A percentile compares a stretch with the other conserved stretches of the same genome.
phyloP scores from a whole-genome alignment of 1,284 basidiomycete species.

The Rhizopogon hawkerae region DNA sequence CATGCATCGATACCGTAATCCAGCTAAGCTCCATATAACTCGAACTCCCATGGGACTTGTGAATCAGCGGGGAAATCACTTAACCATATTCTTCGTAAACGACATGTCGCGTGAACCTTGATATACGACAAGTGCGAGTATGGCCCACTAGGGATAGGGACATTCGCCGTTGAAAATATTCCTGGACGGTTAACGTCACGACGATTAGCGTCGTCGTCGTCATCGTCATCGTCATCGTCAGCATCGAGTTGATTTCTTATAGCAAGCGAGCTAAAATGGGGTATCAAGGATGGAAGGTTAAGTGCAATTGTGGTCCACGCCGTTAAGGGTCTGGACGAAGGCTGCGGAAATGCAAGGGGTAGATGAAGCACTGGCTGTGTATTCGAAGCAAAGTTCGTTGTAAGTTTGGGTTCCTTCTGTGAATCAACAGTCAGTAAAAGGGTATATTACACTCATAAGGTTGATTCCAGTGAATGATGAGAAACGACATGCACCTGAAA shows the following conservation, averaged over 20 bases:
- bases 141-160: conserved; percentile 42
- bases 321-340: conserved; percentile 50
- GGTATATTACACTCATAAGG: conserved; percentile 3
- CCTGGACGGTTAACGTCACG: conserved; percentile 1
- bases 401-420: conserved; percentile 53
- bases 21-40: conserved; percentile 36
- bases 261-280: conserved; percentile 51
- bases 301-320: conserved; percentile 65
- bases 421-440: conserved; percentile 9
- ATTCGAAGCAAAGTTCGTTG: conserved; percentile 23
- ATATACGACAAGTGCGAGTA: conserved; percentile 65
- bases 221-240: conserved; percentile 18
- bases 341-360: conserved; percentile 57
- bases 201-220: conserved; percentile 13
- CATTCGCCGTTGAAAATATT: conserved; percentile 10
- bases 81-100: conserved; percentile 75
- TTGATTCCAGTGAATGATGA: not conserved
- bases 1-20: not conserved
- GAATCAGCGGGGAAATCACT: conserved; percentile 46
- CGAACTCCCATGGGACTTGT: conserved; percentile 64
- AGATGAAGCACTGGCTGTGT: conserved; percentile 58
- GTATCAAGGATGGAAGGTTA: conserved; percentile 51
- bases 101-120: conserved; percentile 75
- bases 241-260: conserved; percentile 23
- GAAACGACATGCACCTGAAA: conserved; percentile 56